Evolutionary conservation across 2,329 filamentous ascomycete genomes (phyloP).

Genomic region (Colletotrichum sublineola): DNA sequence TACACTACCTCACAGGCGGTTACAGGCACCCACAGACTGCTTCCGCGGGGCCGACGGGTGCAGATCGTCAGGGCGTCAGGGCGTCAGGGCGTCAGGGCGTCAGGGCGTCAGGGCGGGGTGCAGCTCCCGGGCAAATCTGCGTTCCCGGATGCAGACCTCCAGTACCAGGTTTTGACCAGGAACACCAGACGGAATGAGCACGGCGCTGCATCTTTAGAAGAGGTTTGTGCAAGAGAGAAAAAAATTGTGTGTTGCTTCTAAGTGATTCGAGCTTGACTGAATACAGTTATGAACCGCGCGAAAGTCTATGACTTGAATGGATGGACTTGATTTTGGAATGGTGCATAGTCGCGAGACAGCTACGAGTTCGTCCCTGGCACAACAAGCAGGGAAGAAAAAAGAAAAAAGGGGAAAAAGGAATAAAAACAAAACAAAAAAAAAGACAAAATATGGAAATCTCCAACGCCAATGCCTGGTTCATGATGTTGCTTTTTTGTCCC

Average conservation of each 20-base stretch:
- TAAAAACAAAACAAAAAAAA: neutral
- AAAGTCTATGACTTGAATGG: neutral
- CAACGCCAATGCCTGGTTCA: neutral
- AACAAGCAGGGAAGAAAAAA: neutral
- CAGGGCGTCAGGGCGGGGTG: no score
- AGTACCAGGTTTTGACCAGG: neutral
- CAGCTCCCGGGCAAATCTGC: neutral
- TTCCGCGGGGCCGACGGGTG: slow-evolving; percentile 6
- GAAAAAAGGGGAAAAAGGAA: no score
- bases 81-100: no score
- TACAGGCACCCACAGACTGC: neutral
- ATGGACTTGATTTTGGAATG: neutral
- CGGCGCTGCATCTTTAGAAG: neutral
- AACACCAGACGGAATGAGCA: neutral
- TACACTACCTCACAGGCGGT: no score
- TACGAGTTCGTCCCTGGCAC: neutral
- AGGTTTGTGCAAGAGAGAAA: neutral
- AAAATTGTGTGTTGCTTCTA: neutral
- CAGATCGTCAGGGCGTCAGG: slow-evolving; percentile 4
- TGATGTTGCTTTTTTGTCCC: neutral
- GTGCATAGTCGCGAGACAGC: neutral
- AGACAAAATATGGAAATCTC: neutral
- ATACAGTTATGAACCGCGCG: no score
- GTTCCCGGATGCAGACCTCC: neutral
- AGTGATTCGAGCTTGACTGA: neutral